Evolutionary conservation across 2,329 filamentous ascomycete species (phyloP).

Genomic region (Ceratocystis destructans): DNA sequence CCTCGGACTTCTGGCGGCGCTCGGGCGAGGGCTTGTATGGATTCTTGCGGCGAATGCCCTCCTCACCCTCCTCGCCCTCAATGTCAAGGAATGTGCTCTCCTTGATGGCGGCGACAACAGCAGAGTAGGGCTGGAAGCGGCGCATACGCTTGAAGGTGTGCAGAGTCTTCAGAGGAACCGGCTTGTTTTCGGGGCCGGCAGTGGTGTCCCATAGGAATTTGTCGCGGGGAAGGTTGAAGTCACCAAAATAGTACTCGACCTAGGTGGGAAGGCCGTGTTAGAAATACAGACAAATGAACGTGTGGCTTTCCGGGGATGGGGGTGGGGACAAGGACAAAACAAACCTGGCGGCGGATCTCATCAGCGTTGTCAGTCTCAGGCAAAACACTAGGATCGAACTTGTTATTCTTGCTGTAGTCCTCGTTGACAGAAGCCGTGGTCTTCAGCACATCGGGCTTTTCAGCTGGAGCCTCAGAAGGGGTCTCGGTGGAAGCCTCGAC

Average conservation of each 20-base stretch:
- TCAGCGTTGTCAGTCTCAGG: slow-evolving; percentile 62
- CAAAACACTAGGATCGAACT: slow-evolving; percentile 54
- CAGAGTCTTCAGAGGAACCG: slow-evolving; percentile 64
- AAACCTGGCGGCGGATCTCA: slow-evolving; percentile 72
- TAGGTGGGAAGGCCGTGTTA: slow-evolving; percentile 26
- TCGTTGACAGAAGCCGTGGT: slow-evolving; percentile 31
- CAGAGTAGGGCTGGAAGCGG: slow-evolving; percentile 76
- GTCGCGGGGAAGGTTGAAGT: slow-evolving; percentile 79
- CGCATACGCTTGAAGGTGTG: slow-evolving; percentile 91
- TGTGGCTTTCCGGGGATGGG: not conserved
- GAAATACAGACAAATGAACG: slow-evolving; percentile 3
- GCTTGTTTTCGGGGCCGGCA: slow-evolving; percentile 65
- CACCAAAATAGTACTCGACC: slow-evolving; percentile 94
- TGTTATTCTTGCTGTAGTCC: slow-evolving; percentile 43
- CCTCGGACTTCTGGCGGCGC: slow-evolving; percentile 51
- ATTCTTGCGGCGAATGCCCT: slow-evolving; percentile 63
- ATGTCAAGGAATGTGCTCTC: slow-evolving; percentile 61
- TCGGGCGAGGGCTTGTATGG: slow-evolving; percentile 47
- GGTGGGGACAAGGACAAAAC: slow-evolving; percentile 28
- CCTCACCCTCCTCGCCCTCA: slow-evolving; percentile 55
- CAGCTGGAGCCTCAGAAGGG: slow-evolving; percentile 23
- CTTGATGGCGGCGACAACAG: slow-evolving; percentile 70
- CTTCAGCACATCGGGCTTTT: slow-evolving; percentile 30
- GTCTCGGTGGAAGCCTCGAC: slow-evolving; percentile 19
- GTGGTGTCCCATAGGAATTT: slow-evolving; percentile 72